These are phyloP conservation scores for Suillus discolor DNA, from an alignment of 768 basidiomycete species.

Conservation along the genomic window DNA sequence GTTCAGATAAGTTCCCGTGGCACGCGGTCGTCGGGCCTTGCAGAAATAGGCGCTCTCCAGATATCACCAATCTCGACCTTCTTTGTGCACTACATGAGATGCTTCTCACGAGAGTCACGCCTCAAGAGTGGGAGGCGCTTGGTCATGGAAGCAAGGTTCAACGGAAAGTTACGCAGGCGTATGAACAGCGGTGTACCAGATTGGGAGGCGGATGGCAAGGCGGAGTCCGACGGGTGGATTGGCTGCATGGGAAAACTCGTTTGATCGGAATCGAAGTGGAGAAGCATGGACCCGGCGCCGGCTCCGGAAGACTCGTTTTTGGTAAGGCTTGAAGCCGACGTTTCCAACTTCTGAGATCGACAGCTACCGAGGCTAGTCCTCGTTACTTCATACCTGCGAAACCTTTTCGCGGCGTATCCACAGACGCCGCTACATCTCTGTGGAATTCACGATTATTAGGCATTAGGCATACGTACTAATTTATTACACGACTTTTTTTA, in stretches of 20 bases:
- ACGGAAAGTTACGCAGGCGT: slow-evolving; percentile 59
- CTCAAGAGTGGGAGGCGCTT: slow-evolving; percentile 65
- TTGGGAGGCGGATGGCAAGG: slow-evolving; percentile 71
- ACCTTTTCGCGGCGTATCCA: neutral
- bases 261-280: slow-evolving; percentile 64
- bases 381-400: neutral
- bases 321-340: slow-evolving; percentile 35
- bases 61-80: slow-evolving; percentile 65
- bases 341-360: neutral
- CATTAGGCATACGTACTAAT: slow-evolving; percentile 3
- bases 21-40: slow-evolving; percentile 47
- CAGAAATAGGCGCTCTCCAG: slow-evolving; percentile 24
- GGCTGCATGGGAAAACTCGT: slow-evolving; percentile 61
- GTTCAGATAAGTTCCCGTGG: slow-evolving; percentile 64
- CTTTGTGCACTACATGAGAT: slow-evolving; percentile 60
- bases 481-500: slow-evolving; percentile 2
- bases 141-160: slow-evolving; percentile 58
- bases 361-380: neutral
- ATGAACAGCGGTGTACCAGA: slow-evolving; percentile 60
- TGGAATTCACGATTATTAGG: neutral
- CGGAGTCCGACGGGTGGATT: slow-evolving; percentile 70
- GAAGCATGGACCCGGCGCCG: slow-evolving; percentile 39
- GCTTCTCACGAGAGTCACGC: slow-evolving; percentile 56
- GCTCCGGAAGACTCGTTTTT: slow-evolving; percentile 54
- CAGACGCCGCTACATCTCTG: neutral